Conservation (phyloP, 139 green algal species). For the Chlorella vulgaris region DNA sequence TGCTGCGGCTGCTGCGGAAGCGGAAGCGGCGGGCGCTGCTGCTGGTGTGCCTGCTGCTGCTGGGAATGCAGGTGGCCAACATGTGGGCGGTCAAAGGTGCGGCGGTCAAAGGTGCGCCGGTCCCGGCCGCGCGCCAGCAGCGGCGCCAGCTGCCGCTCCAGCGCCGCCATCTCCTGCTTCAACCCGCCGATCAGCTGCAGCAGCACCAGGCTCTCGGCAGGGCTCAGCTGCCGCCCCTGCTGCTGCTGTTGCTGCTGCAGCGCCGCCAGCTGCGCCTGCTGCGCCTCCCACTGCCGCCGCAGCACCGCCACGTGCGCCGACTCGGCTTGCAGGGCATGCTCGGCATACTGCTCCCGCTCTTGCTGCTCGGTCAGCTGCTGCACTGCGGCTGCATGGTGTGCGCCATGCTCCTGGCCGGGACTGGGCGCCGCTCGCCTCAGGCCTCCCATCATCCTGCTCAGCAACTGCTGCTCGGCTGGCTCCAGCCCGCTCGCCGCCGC, state of each 20-base stretch:
- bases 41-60: not conserved
- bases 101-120: not conserved
- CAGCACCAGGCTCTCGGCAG: constrained; percentile 7
- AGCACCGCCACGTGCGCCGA: not conserved
- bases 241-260: not conserved
- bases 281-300: not conserved
- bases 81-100: not conserved
- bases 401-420: not conserved
- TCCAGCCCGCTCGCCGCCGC: not conserved
- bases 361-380: constrained; percentile 4
- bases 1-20: not conserved
- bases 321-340: not conserved
- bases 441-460: constrained; percentile 12
- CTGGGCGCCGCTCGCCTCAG: not conserved
- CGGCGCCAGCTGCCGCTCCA: not conserved
- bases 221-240: too few relatives aligned
- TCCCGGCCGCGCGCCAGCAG: not conserved
- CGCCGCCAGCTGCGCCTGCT: constrained; percentile 4
- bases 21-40: not conserved
- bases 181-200: constrained; percentile 4
- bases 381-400: too few relatives aligned
- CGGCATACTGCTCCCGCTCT: not conserved
- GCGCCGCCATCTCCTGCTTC: not conserved
- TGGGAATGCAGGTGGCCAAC: not conserved
- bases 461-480: too few relatives aligned